Base-by-base conservation (phyloP, 1,284 basidiomycete genomes). In the Ustilago lituana region DNA sequence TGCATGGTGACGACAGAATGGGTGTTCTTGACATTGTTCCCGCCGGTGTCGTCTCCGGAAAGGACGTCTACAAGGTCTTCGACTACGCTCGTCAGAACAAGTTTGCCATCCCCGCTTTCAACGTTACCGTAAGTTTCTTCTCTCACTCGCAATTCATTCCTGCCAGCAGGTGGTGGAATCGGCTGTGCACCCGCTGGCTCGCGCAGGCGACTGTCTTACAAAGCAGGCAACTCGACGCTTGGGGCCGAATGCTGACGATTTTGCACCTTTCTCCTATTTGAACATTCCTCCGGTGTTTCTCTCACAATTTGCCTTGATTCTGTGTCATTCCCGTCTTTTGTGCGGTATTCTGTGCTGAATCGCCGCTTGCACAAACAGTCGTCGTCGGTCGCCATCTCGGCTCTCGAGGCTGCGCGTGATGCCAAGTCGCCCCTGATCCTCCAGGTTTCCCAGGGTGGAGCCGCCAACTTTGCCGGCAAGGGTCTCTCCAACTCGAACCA, bases 341-440 rank as follows among this genome's bases (percentile, higher is more conserved):
- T n/a, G n/a, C n/a, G n/a, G n/a, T n/a, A n/a, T n/a, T n/a, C n/a
- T n/a, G n/a, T n/a, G n/a, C n/a, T n/a, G n/a, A n/a, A n/a, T n/a
- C n/a, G n/a, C n/a, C n/a, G n/a, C n/a, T n/a, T n/a, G n/a, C n/a
- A n/a, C n/a, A n/a, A 19, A 17, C 43, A 73, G 70, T 71, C 74
- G 23, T 78, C 76, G 19, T 78, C 74, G 24, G 66, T 69, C 29
- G 80, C 74, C 52, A 80, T 79, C 63, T 71, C 80, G 41, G 80
- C 79, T 47, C 66, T 82, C 22, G 80, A 82, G 72, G 80, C 79
- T 41, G 80, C 80, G 33, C 79, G 80, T 63, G 91, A 92, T 84
- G 89, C 92, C 87, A 98, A 98, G 84, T 88, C 94, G 27, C 96
- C 95, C 70, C 94, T 99, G 85, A 98, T 98, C 85, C 86, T 98